Evolutionary conservation across 352 stramenopile genomes (phyloP).

Genomic region (Bremia lactucae): DNA sequence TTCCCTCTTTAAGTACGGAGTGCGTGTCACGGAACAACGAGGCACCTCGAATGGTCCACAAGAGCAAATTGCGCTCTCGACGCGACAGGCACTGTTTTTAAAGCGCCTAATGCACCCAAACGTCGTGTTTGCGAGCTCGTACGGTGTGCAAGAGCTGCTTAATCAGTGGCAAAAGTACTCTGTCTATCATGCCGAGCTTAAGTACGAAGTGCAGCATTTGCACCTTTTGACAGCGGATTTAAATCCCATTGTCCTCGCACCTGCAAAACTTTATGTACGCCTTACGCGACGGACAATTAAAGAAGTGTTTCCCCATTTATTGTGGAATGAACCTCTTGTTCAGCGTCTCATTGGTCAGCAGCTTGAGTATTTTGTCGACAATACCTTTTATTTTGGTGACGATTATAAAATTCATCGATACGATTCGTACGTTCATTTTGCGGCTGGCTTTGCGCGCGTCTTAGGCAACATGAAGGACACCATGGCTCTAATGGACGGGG

Average conservation of each 20-base stretch:
- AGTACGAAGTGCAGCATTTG: slow-evolving; percentile 34
- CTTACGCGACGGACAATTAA: slow-evolving; percentile 53
- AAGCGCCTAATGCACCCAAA: slow-evolving; percentile 36
- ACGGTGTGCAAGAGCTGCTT: slow-evolving; percentile 33
- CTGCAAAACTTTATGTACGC: slow-evolving; percentile 35
- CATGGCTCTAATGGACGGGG: slow-evolving; percentile 34
- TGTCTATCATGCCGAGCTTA: slow-evolving; percentile 37
- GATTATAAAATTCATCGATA: slow-evolving; percentile 48
- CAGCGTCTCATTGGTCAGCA: slow-evolving; percentile 51
- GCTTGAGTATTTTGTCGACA: slow-evolving; percentile 37
- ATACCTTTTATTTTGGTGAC: slow-evolving; percentile 51
- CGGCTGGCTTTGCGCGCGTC: slow-evolving; percentile 27
- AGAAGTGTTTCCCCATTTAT: slow-evolving; percentile 53
- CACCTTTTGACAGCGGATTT: slow-evolving; percentile 29
- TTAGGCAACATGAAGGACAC: slow-evolving; percentile 43
- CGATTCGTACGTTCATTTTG: slow-evolving; percentile 50
- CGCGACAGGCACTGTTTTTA: slow-evolving; percentile 22
- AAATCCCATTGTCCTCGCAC: slow-evolving; percentile 34
- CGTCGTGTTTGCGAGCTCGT: slow-evolving; percentile 39
- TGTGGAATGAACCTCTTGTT: slow-evolving; percentile 51
- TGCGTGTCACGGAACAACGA: slow-evolving; percentile 20
- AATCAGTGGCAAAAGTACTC: slow-evolving; percentile 63
- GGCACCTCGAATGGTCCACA: slow-evolving; percentile 3
- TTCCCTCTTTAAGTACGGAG: slow-evolving; percentile 43
- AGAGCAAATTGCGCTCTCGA: slow-evolving; percentile 20